Base-by-base conservation (phyloP, 768 basidiomycete species). In the Tulasnella sp. region DNA sequence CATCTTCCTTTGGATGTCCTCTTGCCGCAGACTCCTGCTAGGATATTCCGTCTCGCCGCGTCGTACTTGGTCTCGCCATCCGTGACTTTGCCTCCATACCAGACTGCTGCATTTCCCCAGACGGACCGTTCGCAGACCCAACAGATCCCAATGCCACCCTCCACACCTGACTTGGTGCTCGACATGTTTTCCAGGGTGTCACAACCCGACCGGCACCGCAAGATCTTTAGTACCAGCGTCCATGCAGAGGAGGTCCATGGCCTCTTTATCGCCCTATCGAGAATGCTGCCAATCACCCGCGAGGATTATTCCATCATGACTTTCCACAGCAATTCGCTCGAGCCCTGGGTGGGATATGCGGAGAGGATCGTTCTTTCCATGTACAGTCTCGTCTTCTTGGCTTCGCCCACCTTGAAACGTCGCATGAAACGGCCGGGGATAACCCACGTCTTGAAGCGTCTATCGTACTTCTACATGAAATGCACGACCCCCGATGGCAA, bases 361-460 rank as follows among this genome's bases (percentile, higher is more conserved):
- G 87, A 93, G 72, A 86, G 85, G 62, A 71, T 75, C 51, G 74
- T 85, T 43, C 79, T 92, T 74, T 77, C 79, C n/a, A 76, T 96
- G 39, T 97, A 96, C 71, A 83, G 83, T 35, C 72, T 97, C 61
- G 79, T 83, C 21, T 97, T 91, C 73, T 72, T 93, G 54, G 80
- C 90, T 2, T 77, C 90, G 1, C 81, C 83, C 3, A 74, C 77
- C 25, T 65, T 93, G 61, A 91, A 93, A 71, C 72, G 75, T 53
- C 76, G 71, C 60, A 75, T 91, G 62, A 85, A 86, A 63, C 67
- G 78, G 49, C 74, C 92, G 27, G 83, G 83, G 31, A 82, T 86
- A 67, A 75, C 80, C 50, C 73, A 74, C 41, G 74, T 89, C 32
- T 76, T 93, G 74, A 71, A 86, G 59, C 74, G 87, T 54, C 72